Evolutionary conservation across 805 yeast species (phyloP).

Genomic region (Huiozyma naganishii): DNA sequence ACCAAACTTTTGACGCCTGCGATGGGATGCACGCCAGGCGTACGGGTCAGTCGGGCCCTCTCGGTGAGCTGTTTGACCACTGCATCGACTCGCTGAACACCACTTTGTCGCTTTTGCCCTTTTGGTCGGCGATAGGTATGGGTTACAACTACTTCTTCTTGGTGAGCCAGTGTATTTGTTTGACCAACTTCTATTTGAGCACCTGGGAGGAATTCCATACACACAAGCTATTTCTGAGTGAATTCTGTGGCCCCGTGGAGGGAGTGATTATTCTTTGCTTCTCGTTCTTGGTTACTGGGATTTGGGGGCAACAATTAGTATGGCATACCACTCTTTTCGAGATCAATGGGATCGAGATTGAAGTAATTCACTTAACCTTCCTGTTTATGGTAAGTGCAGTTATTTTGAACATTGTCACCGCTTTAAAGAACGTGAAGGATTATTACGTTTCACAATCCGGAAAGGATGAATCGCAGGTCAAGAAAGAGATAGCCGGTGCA

Average conservation of each 20-base stretch:
- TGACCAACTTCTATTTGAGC: slow-evolving; percentile 75
- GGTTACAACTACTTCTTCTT: slow-evolving; percentile 57
- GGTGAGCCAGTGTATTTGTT: slow-evolving; percentile 52
- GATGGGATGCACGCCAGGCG: slow-evolving; percentile 94
- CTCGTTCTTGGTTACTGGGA: slow-evolving; percentile 51
- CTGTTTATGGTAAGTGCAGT: slow-evolving; percentile 51
- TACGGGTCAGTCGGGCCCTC: slow-evolving; percentile 91
- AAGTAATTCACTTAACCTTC: slow-evolving; percentile 36
- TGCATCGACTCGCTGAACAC: slow-evolving; percentile 73
- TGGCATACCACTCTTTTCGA: slow-evolving; percentile 43
- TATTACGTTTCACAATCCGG: slow-evolving; percentile 32
- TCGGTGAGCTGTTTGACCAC: slow-evolving; percentile 92
- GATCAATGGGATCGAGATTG: slow-evolving; percentile 25
- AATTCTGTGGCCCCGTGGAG: slow-evolving; percentile 90
- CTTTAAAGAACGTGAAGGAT: slow-evolving; percentile 47
- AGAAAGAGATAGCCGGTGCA: slow-evolving; percentile 25
- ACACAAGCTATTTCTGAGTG: slow-evolving; percentile 66
- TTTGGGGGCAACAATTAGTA: slow-evolving; percentile 51
- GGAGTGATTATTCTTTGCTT: slow-evolving; percentile 61
- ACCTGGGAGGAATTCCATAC: slow-evolving; percentile 98
- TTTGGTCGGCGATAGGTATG: slow-evolving; percentile 63
- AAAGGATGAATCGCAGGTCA: slow-evolving; percentile 15
- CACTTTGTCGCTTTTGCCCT: slow-evolving; percentile 64
- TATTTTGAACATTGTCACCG: slow-evolving; percentile 59
- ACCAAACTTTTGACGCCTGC: slow-evolving; percentile 93